phyloP scores from a whole-genome alignment of 768 basidiomycete genomes.

The Solioccasus polychromus region DNA sequence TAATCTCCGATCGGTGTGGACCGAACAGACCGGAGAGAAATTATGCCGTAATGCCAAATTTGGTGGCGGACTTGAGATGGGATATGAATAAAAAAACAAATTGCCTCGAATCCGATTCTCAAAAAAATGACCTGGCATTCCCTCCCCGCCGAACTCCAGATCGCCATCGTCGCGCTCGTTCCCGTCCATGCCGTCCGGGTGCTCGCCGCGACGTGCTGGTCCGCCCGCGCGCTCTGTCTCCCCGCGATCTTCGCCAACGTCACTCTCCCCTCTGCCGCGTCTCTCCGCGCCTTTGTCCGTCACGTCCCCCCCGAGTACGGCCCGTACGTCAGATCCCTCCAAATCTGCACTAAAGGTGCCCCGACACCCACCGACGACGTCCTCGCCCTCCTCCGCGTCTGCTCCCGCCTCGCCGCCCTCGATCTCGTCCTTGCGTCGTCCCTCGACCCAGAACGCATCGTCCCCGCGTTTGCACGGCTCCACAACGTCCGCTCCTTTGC shows the following conservation, averaged over 20 bases:
- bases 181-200: slow-evolving; percentile 41
- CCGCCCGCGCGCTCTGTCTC: slow-evolving; percentile 53
- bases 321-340: slow-evolving; percentile 50
- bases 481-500: slow-evolving; percentile 15
- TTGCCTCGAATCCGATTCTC: not conserved
- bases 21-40: no score
- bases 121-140: slow-evolving; percentile 42
- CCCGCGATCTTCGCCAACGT: slow-evolving; percentile 60
- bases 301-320: slow-evolving; percentile 55
- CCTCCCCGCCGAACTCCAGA: slow-evolving; percentile 67
- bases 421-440: slow-evolving; percentile 28
- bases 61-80: no score
- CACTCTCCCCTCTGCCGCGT: slow-evolving; percentile 43
- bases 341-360: slow-evolving; percentile 33
- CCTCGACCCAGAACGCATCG: slow-evolving; percentile 12
- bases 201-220: slow-evolving; percentile 47
- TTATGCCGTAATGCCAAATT: no score
- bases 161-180: slow-evolving; percentile 52
- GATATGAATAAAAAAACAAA: slow-evolving; percentile 11
- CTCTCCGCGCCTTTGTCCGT: slow-evolving; percentile 49
- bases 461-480: slow-evolving; percentile 24
- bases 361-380: slow-evolving; percentile 44
- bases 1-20: no score
- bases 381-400: slow-evolving; percentile 47
- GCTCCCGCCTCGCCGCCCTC: slow-evolving; percentile 40